Evolutionary conservation across 805 yeast genomes (phyloP), one percentile per base, ranked within the genome.

Genomic region (Candida stauntonica): DNA sequence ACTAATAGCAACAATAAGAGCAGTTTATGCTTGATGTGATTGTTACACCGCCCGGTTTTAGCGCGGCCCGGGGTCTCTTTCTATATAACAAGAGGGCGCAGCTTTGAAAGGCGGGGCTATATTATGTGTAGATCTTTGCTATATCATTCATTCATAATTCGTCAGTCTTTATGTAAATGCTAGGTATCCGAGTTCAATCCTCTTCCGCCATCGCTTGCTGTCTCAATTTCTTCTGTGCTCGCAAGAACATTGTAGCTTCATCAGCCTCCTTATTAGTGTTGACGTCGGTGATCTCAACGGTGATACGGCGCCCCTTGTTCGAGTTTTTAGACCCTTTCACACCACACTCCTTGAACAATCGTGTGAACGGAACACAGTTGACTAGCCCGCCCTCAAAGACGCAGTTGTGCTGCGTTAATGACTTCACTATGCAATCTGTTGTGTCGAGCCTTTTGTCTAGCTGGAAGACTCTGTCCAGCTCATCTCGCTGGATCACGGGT

Each of bases 351-450:
- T 66, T 56, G 54, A 72, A 73, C 3, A 72, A 35, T 18, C 79
- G 48, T 39, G 63, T 72, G 55, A 73, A 73, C 2, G 79, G 78
- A 3, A 62, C 48, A 51, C 79, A 74, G 7, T 62, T 55, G 27
- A 68, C 61, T 17, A 62, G 54, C n/a, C 60, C 58, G 2, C 68
- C 70, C 36, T 65, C 64, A 43, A 63, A 68, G 6, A 72, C 61
- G 48, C 79, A 74, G 42, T 72, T 73, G 49, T 61, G 61, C 49
- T 74, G 79, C 0, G 66, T 60, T 16, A 73, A 46, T 12, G 71
- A 58, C 44, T 62, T 63, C 7, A 72, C 51, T n/a, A 41, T 27
- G 43, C 72, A 65, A 15, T 47, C 38, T 11, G 29, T 40, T 16
- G 38, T 35, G 18, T 47, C 44, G 2, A 38, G n/a, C n/a, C 24